Percentiles rank a stretch among this genome's conserved stretches.
Evolutionary conservation across 1,139 yeast genomes (phyloP).

Genomic region (Taphrina flavorubra): DNA sequence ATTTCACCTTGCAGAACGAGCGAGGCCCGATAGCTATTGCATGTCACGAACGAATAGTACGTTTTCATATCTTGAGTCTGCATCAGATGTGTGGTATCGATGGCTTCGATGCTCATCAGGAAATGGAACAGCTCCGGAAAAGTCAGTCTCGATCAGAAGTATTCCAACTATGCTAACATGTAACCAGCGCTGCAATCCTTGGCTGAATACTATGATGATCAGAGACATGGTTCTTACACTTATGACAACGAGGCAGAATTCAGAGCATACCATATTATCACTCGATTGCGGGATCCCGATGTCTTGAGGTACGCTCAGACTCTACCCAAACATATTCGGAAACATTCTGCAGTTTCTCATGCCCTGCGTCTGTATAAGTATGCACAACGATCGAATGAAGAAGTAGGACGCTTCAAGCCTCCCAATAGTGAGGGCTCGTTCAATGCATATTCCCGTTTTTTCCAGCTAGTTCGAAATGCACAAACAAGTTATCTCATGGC

Average conservation of each 20-base stretch:
- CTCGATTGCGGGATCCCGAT: conserved; percentile 84
- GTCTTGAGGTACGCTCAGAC: conserved; percentile 75
- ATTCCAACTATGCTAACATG: conserved; percentile 15
- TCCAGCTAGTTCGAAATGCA: conserved; percentile 59
- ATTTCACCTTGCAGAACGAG: conserved; percentile 92
- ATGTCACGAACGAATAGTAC: conserved; percentile 88
- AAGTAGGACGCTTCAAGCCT: conserved; percentile 62
- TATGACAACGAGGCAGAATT: conserved; percentile 92
- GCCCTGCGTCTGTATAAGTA: conserved; percentile 74
- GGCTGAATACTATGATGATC: conserved; percentile 83
- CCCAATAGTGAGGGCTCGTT: conserved; percentile 65
- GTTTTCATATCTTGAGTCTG: conserved; percentile 80
- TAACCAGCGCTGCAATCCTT: conserved; percentile 76
- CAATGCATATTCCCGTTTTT: conserved; percentile 69
- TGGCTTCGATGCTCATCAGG: conserved; percentile 93
- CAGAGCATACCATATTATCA: conserved; percentile 80
- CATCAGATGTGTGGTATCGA: conserved; percentile 83
- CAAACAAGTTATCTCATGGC: conserved; percentile 72
- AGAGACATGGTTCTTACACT: conserved; percentile 68
- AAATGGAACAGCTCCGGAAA: conserved; percentile 89
- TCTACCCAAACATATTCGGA: conserved; percentile 64
- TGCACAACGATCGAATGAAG: conserved; percentile 64
- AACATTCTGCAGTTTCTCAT: conserved; percentile 65
- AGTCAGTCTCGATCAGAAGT: conserved; percentile 33
- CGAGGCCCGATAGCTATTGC: conserved; percentile 93